Evolutionary conservation across 495 filamentous ascomycete species (phyloP), one percentile per base, ranked within the genome.

Genomic region (Aspergillus panamensis): DNA sequence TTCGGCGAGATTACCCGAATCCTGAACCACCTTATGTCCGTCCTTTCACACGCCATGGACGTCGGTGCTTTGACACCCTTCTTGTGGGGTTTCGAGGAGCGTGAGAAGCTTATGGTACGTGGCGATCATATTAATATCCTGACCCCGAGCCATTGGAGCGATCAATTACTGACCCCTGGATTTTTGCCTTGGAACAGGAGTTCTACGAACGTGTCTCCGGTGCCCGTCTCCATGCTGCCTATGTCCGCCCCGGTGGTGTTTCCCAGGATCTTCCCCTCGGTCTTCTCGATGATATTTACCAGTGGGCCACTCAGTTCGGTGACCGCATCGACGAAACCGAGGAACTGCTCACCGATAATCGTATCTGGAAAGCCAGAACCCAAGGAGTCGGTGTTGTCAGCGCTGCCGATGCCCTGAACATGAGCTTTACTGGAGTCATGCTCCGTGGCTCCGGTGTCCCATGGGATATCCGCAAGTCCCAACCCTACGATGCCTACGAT

Each of bases 141-240:
- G 7, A 4, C 3, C 20, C 17, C 16, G 9, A 10, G 20, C 1
- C 1, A 20, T 21, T 21, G 9, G 9, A 17, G 9, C 17, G 3
- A 9, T 20, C 42, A 45, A 45, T 45, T 1, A 45, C n/a, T 35
- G 31, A 31, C 31, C n/a, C n/a, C n/a, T 14, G 65, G 43, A 40
- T 8, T 45, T 17, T 7, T 45, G 8, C 19, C 16, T 45, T 16
- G 30, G 51, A 40, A 42, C 60, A 97, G 93, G 94, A 99, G 87
- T 99, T 99, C 80, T 99, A 99, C 71, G 95, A 99, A 73, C 91
- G 95, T 74, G 95, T 97, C 33, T 97, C 94, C 40, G 95, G 95
- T 62, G 95, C 95, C 62, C 93, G 95, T 79, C 86, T 99, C 59
- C 95, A 99, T 74, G 91, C 95, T 47, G 95, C 95, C 65, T 99